Evolutionary conservation across 495 filamentous ascomycete species (phyloP).

Genomic region (Amorphotheca resinae): DNA sequence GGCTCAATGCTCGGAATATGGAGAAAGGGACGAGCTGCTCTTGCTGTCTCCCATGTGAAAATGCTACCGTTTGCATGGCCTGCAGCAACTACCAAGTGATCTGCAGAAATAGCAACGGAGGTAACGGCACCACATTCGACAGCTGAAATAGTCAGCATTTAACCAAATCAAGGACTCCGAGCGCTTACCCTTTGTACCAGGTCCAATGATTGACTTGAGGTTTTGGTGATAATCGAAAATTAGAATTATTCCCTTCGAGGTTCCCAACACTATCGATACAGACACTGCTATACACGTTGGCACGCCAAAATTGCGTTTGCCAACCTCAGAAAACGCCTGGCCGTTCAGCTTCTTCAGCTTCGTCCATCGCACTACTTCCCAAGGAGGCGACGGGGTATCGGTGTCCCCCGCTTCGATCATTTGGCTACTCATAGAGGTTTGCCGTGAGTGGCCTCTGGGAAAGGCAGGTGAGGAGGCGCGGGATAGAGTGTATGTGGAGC

Average conservation of each 20-base stretch:
- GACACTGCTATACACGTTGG: slow-evolving; percentile 87
- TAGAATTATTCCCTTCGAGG: slow-evolving; percentile 84
- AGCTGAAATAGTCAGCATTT: slow-evolving; percentile 39
- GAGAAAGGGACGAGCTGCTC: slow-evolving; percentile 74
- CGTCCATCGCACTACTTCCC: slow-evolving; percentile 96
- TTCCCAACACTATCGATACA: slow-evolving; percentile 81
- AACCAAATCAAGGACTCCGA: background rate
- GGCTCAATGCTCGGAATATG: slow-evolving; percentile 66
- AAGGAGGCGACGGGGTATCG: slow-evolving; percentile 63
- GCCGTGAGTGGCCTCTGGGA: slow-evolving; percentile 59
- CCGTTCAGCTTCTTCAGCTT: slow-evolving; percentile 80
- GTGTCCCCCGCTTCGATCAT: slow-evolving; percentile 42
- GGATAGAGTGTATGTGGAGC: slow-evolving; percentile 45
- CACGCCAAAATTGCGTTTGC: slow-evolving; percentile 81
- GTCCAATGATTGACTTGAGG: slow-evolving; percentile 82
- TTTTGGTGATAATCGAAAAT: slow-evolving; percentile 96
- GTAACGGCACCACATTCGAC: slow-evolving; percentile 83
- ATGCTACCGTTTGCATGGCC: slow-evolving; percentile 87
- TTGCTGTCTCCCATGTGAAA: slow-evolving; percentile 89
- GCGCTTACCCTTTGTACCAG: slow-evolving; percentile 75
- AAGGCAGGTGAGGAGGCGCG: slow-evolving; percentile 66
- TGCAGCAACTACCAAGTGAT: slow-evolving; percentile 80
- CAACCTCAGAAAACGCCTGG: slow-evolving; percentile 88
- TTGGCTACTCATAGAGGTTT: slow-evolving; percentile 50
- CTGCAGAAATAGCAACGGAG: slow-evolving; percentile 79